Evolutionary conservation across 2,329 filamentous ascomycete species (phyloP).

Genomic region (Polytolypa hystricis): DNA sequence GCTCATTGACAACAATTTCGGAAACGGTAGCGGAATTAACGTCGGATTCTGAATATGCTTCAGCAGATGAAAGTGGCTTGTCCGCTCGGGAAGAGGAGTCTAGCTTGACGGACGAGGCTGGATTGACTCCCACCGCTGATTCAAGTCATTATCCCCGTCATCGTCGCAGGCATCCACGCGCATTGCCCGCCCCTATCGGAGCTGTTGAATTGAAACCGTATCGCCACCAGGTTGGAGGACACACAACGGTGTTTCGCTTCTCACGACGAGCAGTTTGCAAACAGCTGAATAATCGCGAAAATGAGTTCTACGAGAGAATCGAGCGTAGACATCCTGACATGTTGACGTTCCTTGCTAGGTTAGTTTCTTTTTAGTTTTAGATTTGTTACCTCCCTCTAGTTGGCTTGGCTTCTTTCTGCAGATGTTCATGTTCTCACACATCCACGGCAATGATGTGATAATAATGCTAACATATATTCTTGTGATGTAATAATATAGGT

Average conservation of each 20-base stretch:
- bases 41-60: conserved; percentile 35
- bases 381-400: too few relatives aligned
- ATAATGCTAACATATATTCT: not conserved
- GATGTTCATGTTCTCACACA: too few relatives aligned
- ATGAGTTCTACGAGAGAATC: conserved; percentile 96
- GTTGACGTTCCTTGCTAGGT: conserved; percentile 77
- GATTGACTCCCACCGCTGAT: conserved; percentile 37
- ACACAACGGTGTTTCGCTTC: conserved; percentile 93
- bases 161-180: conserved; percentile 19
- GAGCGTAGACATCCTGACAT: conserved; percentile 84
- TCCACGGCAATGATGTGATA: too few relatives aligned
- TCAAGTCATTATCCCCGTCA: conserved; percentile 24
- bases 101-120: conserved; percentile 44
- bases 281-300: conserved; percentile 93
- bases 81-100: conserved; percentile 41
- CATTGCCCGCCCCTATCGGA: conserved; percentile 51
- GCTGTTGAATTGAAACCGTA: conserved; percentile 96
- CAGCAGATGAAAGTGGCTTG: conserved; percentile 31
- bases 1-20: conserved; percentile 25
- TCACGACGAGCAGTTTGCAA: conserved; percentile 94
- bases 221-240: conserved; percentile 92
- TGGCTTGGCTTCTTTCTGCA: too few relatives aligned
- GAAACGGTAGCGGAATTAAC: conserved; percentile 29
- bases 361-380: conserved; percentile 34
- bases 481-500: conserved; percentile 43